Conservation (phyloP, 345 rosid genomes). For the Dipteronia dyeriana region DNA sequence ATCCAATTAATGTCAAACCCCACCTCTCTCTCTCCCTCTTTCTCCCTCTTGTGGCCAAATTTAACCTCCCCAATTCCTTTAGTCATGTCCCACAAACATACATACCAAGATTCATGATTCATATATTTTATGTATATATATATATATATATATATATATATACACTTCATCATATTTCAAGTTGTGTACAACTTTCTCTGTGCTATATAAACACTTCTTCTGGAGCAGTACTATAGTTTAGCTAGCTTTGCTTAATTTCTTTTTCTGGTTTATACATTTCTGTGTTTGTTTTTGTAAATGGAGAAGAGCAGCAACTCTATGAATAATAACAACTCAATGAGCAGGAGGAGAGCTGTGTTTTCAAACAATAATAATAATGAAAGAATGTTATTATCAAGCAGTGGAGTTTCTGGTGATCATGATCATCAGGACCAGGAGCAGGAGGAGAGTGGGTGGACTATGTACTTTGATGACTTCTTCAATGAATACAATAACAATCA, state of each 20-base stretch:
- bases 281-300: not conserved
- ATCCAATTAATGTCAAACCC: not conserved
- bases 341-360: slow-evolving; percentile 5
- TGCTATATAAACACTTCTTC: not conserved
- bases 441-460: slow-evolving; percentile 68
- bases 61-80: slow-evolving; percentile 14
- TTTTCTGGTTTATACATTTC: not conserved
- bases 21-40: not conserved
- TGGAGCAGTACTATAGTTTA: too few relatives aligned
- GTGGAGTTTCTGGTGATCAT: not conserved
- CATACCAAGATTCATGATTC: not conserved
- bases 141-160: slow-evolving; percentile 15
- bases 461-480: slow-evolving; percentile 53
- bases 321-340: too few relatives aligned
- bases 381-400: not conserved
- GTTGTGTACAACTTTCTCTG: not conserved
- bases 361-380: not conserved
- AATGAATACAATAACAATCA: slow-evolving; percentile 17
- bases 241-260: not conserved
- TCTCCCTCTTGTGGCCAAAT: slow-evolving; percentile 10
- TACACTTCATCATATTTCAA: not conserved
- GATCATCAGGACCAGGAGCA: not conserved
- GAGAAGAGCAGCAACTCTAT: slow-evolving; percentile 23
- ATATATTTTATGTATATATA: slow-evolving; percentile 26
- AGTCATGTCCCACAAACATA: slow-evolving; percentile 15